These are phyloP conservation scores for Powellomyces hirtus DNA, from an alignment of 192 early-diverging fungal species.

Conservation along the genomic window DNA sequence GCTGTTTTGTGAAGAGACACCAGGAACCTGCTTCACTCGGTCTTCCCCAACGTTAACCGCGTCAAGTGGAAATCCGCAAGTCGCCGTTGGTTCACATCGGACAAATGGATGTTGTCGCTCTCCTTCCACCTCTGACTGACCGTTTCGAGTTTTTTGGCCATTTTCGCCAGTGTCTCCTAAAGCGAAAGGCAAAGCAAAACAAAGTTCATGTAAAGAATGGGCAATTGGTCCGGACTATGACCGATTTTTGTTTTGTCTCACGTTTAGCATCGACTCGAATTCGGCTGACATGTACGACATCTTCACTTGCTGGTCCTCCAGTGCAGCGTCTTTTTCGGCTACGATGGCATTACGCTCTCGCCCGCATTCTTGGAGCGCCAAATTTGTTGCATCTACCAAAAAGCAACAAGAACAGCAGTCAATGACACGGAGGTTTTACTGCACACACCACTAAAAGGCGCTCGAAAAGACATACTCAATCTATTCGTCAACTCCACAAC, in stretches of 20 bases:
- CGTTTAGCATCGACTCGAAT: slow-evolving; percentile 63
- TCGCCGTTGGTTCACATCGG: slow-evolving; percentile 44
- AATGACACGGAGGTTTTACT: background rate
- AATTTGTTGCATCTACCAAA: slow-evolving; percentile 32
- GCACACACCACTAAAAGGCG: background rate
- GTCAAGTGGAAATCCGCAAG: slow-evolving; percentile 51
- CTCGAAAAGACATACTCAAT: slow-evolving; percentile 31
- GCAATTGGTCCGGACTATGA: too few relatives aligned
- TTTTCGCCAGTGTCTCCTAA: slow-evolving; percentile 57
- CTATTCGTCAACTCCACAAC: slow-evolving; percentile 51
- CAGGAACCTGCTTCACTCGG: slow-evolving; percentile 15
- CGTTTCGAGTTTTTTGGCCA: slow-evolving; percentile 52
- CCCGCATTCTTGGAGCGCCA: slow-evolving; percentile 42
- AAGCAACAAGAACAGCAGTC: background rate
- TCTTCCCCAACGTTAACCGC: slow-evolving; percentile 34
- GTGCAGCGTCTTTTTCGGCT: slow-evolving; percentile 47
- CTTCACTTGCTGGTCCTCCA: slow-evolving; percentile 63
- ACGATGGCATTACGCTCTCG: slow-evolving; percentile 43
- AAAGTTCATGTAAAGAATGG: background rate
- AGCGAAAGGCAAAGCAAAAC: background rate
- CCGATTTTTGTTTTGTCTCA: slow-evolving; percentile 3
- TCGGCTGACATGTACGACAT: slow-evolving; percentile 61
- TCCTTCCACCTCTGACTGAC: slow-evolving; percentile 55
- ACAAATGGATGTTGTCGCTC: slow-evolving; percentile 49
- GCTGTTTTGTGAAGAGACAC: too few relatives aligned